phyloP scores from a whole-genome alignment of 2,329 filamentous ascomycete species.

The Fusarium ambrosium region DNA sequence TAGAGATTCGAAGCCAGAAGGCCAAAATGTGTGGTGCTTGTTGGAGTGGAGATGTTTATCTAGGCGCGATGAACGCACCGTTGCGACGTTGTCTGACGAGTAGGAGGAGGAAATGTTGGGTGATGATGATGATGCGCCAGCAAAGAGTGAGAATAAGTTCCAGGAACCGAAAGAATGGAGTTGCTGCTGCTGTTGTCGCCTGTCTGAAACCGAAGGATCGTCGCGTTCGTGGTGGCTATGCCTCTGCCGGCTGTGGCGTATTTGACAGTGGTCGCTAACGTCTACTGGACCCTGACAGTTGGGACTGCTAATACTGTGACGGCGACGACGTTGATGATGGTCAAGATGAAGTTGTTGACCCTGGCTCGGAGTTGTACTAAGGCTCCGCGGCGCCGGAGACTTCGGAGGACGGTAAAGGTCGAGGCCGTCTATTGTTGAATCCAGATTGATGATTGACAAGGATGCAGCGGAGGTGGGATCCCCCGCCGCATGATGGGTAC shows the following conservation, averaged over 20 bases:
- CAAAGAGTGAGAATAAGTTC: constrained; percentile 40
- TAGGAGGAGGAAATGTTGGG: constrained; percentile 33
- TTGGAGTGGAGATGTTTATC: constrained; percentile 64
- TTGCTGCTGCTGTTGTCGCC: constrained; percentile 43
- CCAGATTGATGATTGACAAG: constrained; percentile 65
- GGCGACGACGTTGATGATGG: constrained; percentile 12
- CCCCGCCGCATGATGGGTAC: constrained; percentile 66
- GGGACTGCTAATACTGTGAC: neutral
- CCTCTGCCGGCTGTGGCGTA: constrained; percentile 32
- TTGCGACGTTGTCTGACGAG: constrained; percentile 27
- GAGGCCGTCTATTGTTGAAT: constrained; percentile 64
- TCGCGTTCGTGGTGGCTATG: constrained; percentile 41
- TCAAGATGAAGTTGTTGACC: constrained; percentile 37
- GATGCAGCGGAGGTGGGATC: constrained; percentile 69
- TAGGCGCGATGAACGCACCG: constrained; percentile 60
- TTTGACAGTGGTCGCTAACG: constrained; percentile 16
- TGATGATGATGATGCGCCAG: constrained; percentile 18
- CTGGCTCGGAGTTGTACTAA: constrained; percentile 34
- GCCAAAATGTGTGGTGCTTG: constrained; percentile 54
- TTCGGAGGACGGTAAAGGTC: constrained; percentile 39
- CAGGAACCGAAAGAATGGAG: constrained; percentile 30
- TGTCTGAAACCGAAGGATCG: constrained; percentile 31
- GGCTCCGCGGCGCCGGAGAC: constrained; percentile 41
- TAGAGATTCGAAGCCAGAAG: constrained; percentile 62
- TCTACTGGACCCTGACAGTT: neutral